These are phyloP conservation scores for Tausonia pullulans DNA, from an alignment of 1,284 basidiomycete genomes.

Conservation along the genomic window DNA sequence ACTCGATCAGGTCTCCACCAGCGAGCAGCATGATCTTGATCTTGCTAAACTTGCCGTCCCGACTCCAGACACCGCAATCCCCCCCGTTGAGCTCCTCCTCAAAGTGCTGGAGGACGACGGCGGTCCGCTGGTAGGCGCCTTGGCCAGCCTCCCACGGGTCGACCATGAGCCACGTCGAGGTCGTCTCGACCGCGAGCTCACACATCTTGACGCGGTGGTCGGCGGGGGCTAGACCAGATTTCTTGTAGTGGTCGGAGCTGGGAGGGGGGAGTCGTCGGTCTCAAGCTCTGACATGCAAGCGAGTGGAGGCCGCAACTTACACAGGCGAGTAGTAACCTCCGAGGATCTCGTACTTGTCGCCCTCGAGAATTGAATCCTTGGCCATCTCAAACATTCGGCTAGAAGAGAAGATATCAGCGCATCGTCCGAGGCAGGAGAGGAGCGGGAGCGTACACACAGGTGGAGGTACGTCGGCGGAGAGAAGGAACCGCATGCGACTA, in stretches of 20 bases:
- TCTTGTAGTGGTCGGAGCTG: constrained; percentile 76
- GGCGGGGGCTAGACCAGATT: constrained; percentile 71
- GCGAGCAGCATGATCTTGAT: constrained; percentile 82
- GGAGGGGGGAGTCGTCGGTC: background rate
- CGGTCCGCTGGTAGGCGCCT: constrained; percentile 80
- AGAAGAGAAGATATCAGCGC: constrained; percentile 34
- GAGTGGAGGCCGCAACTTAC: constrained; percentile 20
- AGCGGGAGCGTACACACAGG: constrained; percentile 25
- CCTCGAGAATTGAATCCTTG: constrained; percentile 84
- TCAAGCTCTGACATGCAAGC: too few species aligned
- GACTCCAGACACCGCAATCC: constrained; percentile 44
- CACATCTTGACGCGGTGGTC: constrained; percentile 78
- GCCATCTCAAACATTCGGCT: constrained; percentile 98
- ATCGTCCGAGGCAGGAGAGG: background rate
- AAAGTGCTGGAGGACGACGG: constrained; percentile 91
- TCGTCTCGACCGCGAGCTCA: constrained; percentile 51
- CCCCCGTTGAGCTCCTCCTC: constrained; percentile 78
- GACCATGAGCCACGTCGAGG: constrained; percentile 56
- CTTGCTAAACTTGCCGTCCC: constrained; percentile 29
- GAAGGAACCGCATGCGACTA: constrained; percentile 45
- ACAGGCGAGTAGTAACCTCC: constrained; percentile 92
- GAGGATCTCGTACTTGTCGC: constrained; percentile 84
- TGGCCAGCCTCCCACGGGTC: constrained; percentile 96
- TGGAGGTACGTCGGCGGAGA: constrained; percentile 47
- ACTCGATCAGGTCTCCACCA: constrained; percentile 92